Base-by-base conservation (phyloP, 2,329 filamentous ascomycete species). In the Colletotrichum noveboracense region DNA sequence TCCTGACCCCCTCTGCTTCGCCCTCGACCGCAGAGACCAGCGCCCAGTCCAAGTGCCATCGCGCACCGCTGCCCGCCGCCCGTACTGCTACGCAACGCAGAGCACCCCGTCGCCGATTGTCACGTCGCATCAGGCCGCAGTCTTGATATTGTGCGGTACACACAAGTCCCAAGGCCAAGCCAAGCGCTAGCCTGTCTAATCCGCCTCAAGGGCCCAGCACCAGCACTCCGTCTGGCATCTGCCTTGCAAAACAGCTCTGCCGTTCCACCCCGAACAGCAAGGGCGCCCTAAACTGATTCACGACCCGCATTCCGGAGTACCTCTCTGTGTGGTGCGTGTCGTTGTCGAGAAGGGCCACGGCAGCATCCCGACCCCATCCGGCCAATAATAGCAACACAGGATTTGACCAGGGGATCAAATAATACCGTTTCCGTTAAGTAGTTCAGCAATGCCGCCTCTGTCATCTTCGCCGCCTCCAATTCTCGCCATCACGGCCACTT, bases 401-500 rank as follows among this genome's bases (percentile, higher is more conserved):
- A 32, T 26, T 26, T 52, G 43, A 52, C 14, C n/a, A 36, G 26
- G 48, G 52, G 66, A 61, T 32, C 18, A 16, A 60, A 38, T 28
- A 55, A 16, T 60, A 69, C 38, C 60, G 43, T 30, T 65, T 58
- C 13, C 16, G 36, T 73, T 73, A 52, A 73, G 73, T 70, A 55
- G 55, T 10, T 55, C 56, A 28, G 43, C 58, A 21, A 75, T 75
- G 74, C 74, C 74, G 16, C 70, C 73, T 21, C 21, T 48, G 4
- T 30, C 64, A 10, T 32, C 34, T 16, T 58, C 74, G 74, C 70
- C 70, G 58, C 70, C 74, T 48, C 74, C 74, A 62, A 66, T 76
- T 21, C 32, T 76, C 38, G 74, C 74, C 66, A 75, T 76, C 14
- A 76, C 71, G 66, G 62, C 66, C 21, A 76, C 71, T 18, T 76